phyloP scores from a whole-genome alignment of 2,329 filamentous ascomycete genomes.

The Epichloe typhina region DNA sequence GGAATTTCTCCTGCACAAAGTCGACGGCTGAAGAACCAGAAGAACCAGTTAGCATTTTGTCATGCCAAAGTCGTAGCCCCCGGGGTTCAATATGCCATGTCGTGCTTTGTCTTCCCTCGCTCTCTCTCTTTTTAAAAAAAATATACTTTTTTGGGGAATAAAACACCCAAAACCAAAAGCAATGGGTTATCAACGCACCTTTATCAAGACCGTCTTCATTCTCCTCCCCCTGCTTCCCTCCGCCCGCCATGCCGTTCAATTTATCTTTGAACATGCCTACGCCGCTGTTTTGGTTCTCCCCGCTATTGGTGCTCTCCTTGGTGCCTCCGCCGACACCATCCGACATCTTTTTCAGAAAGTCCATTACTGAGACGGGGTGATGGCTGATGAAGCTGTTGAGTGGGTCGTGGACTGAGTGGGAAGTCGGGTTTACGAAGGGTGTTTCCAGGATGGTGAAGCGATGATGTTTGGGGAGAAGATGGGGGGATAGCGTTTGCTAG shows the following conservation, averaged over 20 bases:
- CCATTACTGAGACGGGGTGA: constrained; percentile 24
- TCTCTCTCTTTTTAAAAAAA: too few relatives aligned
- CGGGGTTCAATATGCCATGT: too few relatives aligned
- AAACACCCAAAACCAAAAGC: too few relatives aligned
- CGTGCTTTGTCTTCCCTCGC: too few relatives aligned
- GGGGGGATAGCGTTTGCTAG: background rate
- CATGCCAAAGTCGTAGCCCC: background rate
- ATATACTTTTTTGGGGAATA: too few relatives aligned
- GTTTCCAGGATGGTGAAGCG: too few relatives aligned
- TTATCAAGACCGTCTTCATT: constrained; percentile 77
- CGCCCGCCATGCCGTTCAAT: constrained; percentile 58
- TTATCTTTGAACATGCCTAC: constrained; percentile 50
- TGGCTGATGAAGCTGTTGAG: too few relatives aligned
- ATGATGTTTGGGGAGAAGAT: too few relatives aligned
- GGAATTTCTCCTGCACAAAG: constrained; percentile 60
- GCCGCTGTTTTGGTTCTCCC: constrained; percentile 18
- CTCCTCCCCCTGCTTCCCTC: constrained; percentile 62
- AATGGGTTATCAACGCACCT: constrained; percentile 30
- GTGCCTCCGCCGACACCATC: constrained; percentile 20
- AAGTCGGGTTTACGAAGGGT: too few relatives aligned
- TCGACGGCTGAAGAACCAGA: constrained; percentile 47
- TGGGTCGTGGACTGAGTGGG: too few relatives aligned
- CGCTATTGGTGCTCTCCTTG: constrained; percentile 8
- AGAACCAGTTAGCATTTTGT: background rate
- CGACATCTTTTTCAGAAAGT: constrained; percentile 40